Base-by-base conservation (phyloP, 2,329 filamentous ascomycete species). In the Talaromyces sp. region DNA sequence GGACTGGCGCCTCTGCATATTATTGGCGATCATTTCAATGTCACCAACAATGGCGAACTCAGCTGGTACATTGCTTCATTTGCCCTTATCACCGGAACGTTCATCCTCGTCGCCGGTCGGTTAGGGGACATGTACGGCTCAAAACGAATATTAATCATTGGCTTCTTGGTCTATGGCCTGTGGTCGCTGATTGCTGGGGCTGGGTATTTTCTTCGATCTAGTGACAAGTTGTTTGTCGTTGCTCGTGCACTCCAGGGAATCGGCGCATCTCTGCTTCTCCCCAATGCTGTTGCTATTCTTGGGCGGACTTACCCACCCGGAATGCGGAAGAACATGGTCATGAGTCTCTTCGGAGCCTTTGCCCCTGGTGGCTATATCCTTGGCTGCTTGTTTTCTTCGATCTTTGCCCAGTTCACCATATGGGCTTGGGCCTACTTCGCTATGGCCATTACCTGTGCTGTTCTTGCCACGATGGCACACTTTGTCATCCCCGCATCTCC, bases 41-140 rank as follows among this genome's bases (percentile, higher is more conserved):
- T 50, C 7, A 36, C 28, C 6, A 52, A 34, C 33, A 52, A 53
- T 9, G 54, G 56, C 33, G 33, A 59, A 40, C 34, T 61, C 40
- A 59, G 40, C 31, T 83, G 81, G 82, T 71, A 81, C 33, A 73
- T 80, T 57, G 79, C 81, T 12, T 78, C 77, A 10, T 83, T 81
- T 67, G 76, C 75, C 47, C 71, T 83, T 50, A 81, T 79, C 0
- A 76, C 80, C 2, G 81, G 82, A 10, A 82, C 78, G 4, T 82
- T 83, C 66, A 82, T 83, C 57, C 73, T 83, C 8, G 67, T 81
- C 3, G 77, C 80, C 1, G 82, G 81, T 0, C 75, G 81, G 3
- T 73, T 83, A 2, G 81, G 81, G 12, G 81, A 83, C 68, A 64
- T 82, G 33, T 82, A 79, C 61, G 82, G 82, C 6, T 78, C 82